These are phyloP conservation scores for Allium fistulosum DNA, from an alignment of 106 monocot species.

Conservation along the genomic window DNA sequence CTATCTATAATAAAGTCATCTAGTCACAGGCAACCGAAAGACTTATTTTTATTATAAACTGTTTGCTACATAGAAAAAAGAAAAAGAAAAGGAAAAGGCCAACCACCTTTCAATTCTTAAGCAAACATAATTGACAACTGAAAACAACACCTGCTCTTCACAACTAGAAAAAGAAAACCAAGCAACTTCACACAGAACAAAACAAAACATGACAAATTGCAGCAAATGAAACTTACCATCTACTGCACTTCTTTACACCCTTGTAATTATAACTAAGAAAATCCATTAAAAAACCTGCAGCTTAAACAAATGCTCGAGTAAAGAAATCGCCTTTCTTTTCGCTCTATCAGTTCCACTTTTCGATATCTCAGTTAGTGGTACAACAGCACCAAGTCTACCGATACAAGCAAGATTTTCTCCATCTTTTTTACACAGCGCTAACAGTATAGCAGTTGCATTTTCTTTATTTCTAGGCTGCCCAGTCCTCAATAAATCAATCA, in stretches of 20 bases:
- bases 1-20: too few species aligned
- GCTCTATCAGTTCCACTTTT: conserved; percentile 66
- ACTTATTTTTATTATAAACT: too few species aligned
- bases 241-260: conserved; percentile 1
- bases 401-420: conserved; percentile 41
- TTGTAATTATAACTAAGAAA: background rate
- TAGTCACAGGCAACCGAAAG: too few species aligned
- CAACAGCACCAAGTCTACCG: conserved; percentile 33
- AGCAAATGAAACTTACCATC: background rate
- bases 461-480: conserved; percentile 65
- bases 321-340: conserved; percentile 56
- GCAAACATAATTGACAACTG: too few species aligned
- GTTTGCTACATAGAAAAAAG: too few species aligned
- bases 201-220: background rate
- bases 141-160: too few species aligned
- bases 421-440: conserved; percentile 54
- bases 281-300: conserved; percentile 30
- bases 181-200: conserved; percentile 7
- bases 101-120: too few species aligned
- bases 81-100: too few species aligned
- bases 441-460: conserved; percentile 68
- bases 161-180: too few species aligned
- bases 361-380: conserved; percentile 34
- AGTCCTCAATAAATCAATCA: conserved; percentile 56
- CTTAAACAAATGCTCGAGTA: conserved; percentile 58